A percentile compares a stretch with the other conserved stretches of the same genome.
phyloP scores from a whole-genome alignment of 345 rosid genomes.

The Camelina laxa region DNA sequence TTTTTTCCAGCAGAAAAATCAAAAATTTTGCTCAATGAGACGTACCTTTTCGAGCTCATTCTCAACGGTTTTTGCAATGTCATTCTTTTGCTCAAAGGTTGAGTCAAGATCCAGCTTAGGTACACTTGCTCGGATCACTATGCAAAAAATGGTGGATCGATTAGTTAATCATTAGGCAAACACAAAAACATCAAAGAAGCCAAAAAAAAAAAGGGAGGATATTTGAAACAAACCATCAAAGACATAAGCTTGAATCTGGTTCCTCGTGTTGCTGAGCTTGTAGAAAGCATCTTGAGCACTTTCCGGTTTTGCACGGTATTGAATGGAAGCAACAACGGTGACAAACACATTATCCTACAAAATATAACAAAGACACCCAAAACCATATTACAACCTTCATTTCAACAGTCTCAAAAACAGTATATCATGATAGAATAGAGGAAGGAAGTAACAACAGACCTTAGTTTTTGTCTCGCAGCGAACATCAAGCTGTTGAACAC shows the following conservation, averaged over 20 bases:
- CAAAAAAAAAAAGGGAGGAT: background rate
- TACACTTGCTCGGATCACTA: slow-evolving; percentile 70
- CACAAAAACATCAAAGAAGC: slow-evolving; percentile 10
- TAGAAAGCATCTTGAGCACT: slow-evolving; percentile 58
- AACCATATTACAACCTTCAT: background rate
- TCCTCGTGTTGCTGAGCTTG: slow-evolving; percentile 54
- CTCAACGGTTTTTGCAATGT: slow-evolving; percentile 66
- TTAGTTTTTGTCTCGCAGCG: slow-evolving; percentile 91
- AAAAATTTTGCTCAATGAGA: background rate
- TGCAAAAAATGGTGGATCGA: background rate
- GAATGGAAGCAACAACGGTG: slow-evolving; percentile 59
- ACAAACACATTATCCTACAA: slow-evolving; percentile 57
- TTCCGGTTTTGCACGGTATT: slow-evolving; percentile 52
- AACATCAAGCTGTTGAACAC: slow-evolving; percentile 84
- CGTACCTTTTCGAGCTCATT: slow-evolving; percentile 64
- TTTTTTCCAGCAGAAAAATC: too few relatives aligned
- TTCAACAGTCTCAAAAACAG: background rate
- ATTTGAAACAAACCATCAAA: slow-evolving; percentile 49
- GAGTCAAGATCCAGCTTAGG: slow-evolving; percentile 67
- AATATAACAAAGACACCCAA: slow-evolving; percentile 1
- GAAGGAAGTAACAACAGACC: slow-evolving; percentile 48
- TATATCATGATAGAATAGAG: background rate
- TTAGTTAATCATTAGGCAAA: slow-evolving; percentile 6
- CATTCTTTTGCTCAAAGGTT: slow-evolving; percentile 67
- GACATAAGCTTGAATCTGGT: slow-evolving; percentile 58